Percentiles rank a stretch among this genome's conserved stretches.
Evolutionary conservation across 208 protist genomes (phyloP).

Genomic region (Jaenimonas drosophilae): DNA sequence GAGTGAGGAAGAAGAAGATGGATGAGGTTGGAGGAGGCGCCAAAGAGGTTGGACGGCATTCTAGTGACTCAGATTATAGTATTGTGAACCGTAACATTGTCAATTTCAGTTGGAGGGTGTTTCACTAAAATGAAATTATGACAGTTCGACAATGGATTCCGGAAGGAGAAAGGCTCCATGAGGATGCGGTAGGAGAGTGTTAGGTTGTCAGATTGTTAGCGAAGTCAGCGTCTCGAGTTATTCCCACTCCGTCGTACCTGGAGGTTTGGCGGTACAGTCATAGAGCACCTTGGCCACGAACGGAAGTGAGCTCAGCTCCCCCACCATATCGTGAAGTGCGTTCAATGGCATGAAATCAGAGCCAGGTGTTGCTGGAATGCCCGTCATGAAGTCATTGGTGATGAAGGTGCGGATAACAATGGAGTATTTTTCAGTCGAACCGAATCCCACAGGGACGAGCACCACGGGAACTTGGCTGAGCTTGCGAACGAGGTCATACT

Average conservation of each 20-base stretch:
- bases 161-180: neutral
- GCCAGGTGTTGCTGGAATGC: conserved; percentile 81
- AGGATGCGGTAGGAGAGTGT: neutral
- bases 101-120: too few species aligned
- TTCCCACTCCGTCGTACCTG: conserved; percentile 98
- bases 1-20: neutral
- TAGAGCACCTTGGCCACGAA: conserved; percentile 91
- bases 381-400: conserved; percentile 97
- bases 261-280: conserved; percentile 96
- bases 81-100: too few species aligned
- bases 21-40: too few species aligned
- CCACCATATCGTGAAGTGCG: conserved; percentile 76
- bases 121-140: too few species aligned
- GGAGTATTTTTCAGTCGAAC: conserved; percentile 28
- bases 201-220: neutral
- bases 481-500: conserved; percentile 68
- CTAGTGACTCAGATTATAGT: too few species aligned
- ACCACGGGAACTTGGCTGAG: conserved; percentile 93
- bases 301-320: conserved; percentile 39
- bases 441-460: conserved; percentile 87
- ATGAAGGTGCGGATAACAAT: conserved; percentile 94
- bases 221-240: conserved; percentile 25
- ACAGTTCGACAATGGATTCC: neutral
- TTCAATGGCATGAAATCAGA: conserved; percentile 70
- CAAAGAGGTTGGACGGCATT: too few species aligned